Evolutionary conservation across 2,329 filamentous ascomycete genomes (phyloP).

Genomic region (Didymella arachidicola): DNA sequence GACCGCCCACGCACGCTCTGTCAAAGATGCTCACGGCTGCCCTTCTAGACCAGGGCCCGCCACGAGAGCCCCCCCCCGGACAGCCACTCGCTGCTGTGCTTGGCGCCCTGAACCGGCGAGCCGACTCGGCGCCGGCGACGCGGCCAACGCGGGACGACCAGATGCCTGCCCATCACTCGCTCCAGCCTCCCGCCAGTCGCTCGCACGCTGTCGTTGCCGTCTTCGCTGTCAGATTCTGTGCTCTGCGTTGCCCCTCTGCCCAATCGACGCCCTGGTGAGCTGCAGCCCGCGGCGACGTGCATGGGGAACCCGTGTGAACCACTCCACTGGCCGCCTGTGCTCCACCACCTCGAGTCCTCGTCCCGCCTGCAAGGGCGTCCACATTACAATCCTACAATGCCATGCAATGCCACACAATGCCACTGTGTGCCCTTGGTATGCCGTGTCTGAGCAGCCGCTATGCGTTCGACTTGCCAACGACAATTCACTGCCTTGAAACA

Average conservation of each 20-base stretch:
- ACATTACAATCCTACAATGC: background rate
- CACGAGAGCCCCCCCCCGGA: constrained; percentile 9
- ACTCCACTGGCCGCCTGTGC: constrained; percentile 10
- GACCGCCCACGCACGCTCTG: constrained; percentile 14
- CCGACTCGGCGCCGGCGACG: constrained; percentile 13
- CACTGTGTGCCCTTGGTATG: constrained; percentile 8
- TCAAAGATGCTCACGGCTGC: constrained; percentile 13
- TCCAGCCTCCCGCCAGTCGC: background rate
- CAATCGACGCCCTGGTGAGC: constrained; percentile 13
- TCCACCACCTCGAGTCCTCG: constrained; percentile 11
- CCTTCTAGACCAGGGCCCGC: constrained; percentile 22
- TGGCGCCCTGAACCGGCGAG: constrained; percentile 6
- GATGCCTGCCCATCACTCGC: background rate
- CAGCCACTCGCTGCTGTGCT: constrained; percentile 8
- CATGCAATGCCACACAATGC: constrained; percentile 5
- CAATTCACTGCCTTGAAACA: background rate
- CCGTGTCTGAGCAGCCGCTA: background rate
- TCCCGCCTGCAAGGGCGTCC: constrained; percentile 13
- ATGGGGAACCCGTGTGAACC: constrained; percentile 1
- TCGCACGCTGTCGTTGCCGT: background rate
- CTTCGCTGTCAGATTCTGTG: constrained; percentile 25
- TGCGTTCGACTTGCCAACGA: background rate
- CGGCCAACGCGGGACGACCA: constrained; percentile 2
- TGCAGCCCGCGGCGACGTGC: background rate
- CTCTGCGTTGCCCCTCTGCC: constrained; percentile 9